Base-by-base conservation (phyloP, 2,329 filamentous ascomycete genomes). In the Chrysosporium keratinophilum region DNA sequence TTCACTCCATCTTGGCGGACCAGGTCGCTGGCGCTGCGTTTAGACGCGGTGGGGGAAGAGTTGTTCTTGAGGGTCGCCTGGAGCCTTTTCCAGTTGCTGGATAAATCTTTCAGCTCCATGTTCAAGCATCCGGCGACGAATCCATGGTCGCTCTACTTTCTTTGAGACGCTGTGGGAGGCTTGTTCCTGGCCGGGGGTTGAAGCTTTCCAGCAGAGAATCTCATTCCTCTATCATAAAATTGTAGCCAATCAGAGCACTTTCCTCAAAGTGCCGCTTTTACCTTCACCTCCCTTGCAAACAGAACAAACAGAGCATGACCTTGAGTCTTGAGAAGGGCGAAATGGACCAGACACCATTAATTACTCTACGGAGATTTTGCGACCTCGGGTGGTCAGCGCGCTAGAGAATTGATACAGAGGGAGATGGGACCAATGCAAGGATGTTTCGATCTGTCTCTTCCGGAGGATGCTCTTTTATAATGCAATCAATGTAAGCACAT, bases 21-120 rank as follows among this genome's bases (percentile, higher is more conserved):
- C 1, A 47, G 44, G 47, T 53, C 57, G 52, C 39, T 48, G 17
- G 50, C 40, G 20, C 42, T 55, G 34, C 44, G 45, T 43, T 58
- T 59, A 4, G 52, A 20, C 50, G 50, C 11, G 33, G 60, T 55
- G 23, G 57, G 54, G 45, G 55, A 53, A 14, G 50, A 59, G 11
- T 66, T 62, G 43, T 65, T 68, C 54, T 71, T 69, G 31, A 76
- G 60, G n/a, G 69, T 71, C 56, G 65, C 65, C 63, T 76, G 73
- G 54, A 76, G 66, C 62, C 72, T 75, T 61, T 74, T 76, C 74
- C 74, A 76, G 62, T 76, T 76, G 56, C 70, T 71, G 54, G 74
- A 76, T 43, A 76, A 67, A 45, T 63, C 65, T 55, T 68, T 69
- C 33, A 68, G 56, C 58, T 75, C 72, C 72, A 75, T 73, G 56